Evolutionary conservation across 176 grass and related monocot species (phyloP).

Genomic region (Bolboschoenus planiculmis): DNA sequence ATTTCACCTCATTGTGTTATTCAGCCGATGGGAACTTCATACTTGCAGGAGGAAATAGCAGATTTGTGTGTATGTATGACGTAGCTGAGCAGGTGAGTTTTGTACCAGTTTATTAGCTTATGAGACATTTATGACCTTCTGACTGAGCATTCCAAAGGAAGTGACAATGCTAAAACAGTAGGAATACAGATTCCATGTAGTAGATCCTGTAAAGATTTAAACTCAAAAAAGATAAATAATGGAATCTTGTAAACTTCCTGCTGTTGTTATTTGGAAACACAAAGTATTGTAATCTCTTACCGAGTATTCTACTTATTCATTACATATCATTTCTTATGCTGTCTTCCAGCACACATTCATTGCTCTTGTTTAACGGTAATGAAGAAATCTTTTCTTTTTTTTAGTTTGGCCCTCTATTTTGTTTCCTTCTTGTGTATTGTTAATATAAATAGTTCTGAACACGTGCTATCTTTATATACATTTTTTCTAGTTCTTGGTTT

Average conservation of each 20-base stretch:
- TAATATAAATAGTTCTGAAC: not conserved
- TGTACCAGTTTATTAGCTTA: constrained; percentile 21
- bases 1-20: constrained; percentile 90
- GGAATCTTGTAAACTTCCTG: not conserved
- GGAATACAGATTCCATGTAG: not conserved
- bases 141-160: not conserved
- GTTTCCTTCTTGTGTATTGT: not conserved
- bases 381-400: not conserved
- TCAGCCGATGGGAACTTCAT: constrained; percentile 92
- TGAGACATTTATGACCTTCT: not conserved
- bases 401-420: not conserved
- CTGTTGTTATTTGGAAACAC: not conserved
- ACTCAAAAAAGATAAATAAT: not conserved
- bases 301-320: not conserved
- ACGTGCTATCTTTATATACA: not conserved
- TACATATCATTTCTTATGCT: not conserved
- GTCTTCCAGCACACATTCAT: not conserved
- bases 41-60: constrained; percentile 86
- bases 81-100: constrained; percentile 78
- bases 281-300: not conserved
- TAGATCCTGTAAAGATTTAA: not conserved
- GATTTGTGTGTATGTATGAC: constrained; percentile 98
- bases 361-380: not conserved
- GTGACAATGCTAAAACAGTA: not conserved
- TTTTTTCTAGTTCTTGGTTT: not conserved